Base-by-base conservation (phyloP, 306 rosid genomes). In the Rosa multiflora region DNA sequence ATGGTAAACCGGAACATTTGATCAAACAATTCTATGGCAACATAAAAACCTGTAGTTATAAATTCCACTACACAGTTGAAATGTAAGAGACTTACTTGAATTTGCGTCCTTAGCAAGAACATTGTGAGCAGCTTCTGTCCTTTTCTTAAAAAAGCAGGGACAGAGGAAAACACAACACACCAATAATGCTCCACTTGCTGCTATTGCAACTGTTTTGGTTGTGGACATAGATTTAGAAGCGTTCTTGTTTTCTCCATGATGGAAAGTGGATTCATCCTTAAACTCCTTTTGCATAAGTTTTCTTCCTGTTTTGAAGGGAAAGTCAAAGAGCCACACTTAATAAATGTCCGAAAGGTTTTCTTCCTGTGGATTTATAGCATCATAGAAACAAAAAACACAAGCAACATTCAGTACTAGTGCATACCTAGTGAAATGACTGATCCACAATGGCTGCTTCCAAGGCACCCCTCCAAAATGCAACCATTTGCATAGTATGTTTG, bases 101-200 rank as follows among this genome's bases (percentile, higher is more conserved):
- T 47, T 51, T 49, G 85, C 82, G 18, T 93, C 98, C 89, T 78
- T 91, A 40, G 66, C 14, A 51, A 89, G 83, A 82, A 71, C 90
- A 75, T 78, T 48, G 67, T 90, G 90, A 70, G 85, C 52, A 66
- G 87, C 59, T 67, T 87, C 84, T 81, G 80, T 87, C 79, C 81
- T 68, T 82, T 89, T 93, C 82, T 74, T 79, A 78, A 76, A 83
- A 73, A 93, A 63, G 87, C 99, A 96, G 79, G 99, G 97, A 73
- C 96, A 96, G 26, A 96, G 80, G 79, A 88, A 79, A 75, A 53
- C 85, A 80, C 98, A 91, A 82, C 96, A 96, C 55, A 56, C 82
- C 53, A 96, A 79, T 67, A 90, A 76, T 70, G 81, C 84, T 76
- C 93, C 99, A 73, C 92, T 56, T n/a, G 89, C 88, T 77, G 47